These are phyloP conservation scores for Parathielavia appendiculata DNA, from an alignment of 495 filamentous ascomycete genomes.

Conservation along the genomic window DNA sequence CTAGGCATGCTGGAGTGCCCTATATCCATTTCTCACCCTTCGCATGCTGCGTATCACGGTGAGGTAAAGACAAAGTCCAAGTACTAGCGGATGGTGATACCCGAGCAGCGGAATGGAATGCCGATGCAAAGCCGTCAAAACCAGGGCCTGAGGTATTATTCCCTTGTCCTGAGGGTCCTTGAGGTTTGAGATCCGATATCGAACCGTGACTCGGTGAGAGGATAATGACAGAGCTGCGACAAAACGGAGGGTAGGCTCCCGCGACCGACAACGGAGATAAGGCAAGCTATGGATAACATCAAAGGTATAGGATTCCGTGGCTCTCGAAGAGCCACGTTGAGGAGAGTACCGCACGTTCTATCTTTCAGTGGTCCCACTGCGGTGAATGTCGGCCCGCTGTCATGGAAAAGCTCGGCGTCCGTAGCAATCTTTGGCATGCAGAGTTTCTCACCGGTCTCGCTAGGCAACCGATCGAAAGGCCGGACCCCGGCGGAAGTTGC, in stretches of 20 bases:
- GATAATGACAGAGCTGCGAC: not conserved
- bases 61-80: not conserved
- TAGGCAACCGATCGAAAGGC: not conserved
- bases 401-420: not conserved
- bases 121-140: not conserved
- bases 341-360: too few species aligned
- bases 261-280: not conserved
- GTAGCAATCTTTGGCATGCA: not conserved
- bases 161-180: not conserved
- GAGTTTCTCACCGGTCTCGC: not conserved
- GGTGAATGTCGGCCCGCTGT: not conserved
- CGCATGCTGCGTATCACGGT: not conserved
- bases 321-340: not conserved
- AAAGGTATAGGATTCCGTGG: not conserved
- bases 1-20: not conserved
- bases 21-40: not conserved
- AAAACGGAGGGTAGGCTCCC: too few species aligned
- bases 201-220: too few species aligned
- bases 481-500: not conserved
- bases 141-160: not conserved
- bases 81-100: not conserved
- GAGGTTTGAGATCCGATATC: not conserved
- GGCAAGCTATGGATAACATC: not conserved
- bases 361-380: not conserved
- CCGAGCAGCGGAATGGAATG: not conserved